Conservation (phyloP, 106 monocot genomes). For the Dactylorhiza incarnata region DNA sequence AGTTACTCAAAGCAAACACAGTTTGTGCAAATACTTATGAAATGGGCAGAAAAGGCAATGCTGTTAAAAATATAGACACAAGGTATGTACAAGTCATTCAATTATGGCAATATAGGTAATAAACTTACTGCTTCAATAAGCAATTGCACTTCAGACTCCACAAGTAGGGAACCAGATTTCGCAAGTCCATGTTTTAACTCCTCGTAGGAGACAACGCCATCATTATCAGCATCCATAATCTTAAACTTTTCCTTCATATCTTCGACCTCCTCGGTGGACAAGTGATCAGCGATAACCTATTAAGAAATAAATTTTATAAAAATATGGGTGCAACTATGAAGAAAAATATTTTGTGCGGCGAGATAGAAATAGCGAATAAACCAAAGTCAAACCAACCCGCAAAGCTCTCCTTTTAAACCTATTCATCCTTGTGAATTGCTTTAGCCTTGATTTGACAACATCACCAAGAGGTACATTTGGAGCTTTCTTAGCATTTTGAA, state of each 20-base stretch:
- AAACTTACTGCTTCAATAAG: conserved; percentile 68
- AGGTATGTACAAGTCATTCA: not conserved
- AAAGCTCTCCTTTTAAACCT: conserved; percentile 96
- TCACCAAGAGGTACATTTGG: conserved; percentile 96
- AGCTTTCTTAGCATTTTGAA: conserved; percentile 98
- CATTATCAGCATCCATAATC: conserved; percentile 54
- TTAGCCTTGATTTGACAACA: conserved; percentile 94
- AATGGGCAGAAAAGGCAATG: not conserved
- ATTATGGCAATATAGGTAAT: not conserved
- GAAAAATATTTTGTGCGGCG: not conserved
- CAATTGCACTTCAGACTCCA: conserved; percentile 59
- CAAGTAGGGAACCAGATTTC: conserved; percentile 50
- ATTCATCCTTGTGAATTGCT: conserved; percentile 97
- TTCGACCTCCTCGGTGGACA: conserved; percentile 57
- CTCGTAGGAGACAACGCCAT: conserved; percentile 51
- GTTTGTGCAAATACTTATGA: not conserved
- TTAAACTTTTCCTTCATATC: conserved; percentile 64
- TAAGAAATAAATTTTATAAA: not conserved
- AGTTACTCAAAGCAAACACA: not conserved
- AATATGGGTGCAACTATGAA: not conserved
- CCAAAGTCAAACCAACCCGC: conserved; percentile 41
- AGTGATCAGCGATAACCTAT: conserved; percentile 66
- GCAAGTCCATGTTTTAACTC: conserved; percentile 50
- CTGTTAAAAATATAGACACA: not conserved
- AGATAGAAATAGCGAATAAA: not conserved